These are phyloP conservation scores for Acer campestre DNA, from an alignment of 345 rosid genomes.

Conservation along the genomic window DNA sequence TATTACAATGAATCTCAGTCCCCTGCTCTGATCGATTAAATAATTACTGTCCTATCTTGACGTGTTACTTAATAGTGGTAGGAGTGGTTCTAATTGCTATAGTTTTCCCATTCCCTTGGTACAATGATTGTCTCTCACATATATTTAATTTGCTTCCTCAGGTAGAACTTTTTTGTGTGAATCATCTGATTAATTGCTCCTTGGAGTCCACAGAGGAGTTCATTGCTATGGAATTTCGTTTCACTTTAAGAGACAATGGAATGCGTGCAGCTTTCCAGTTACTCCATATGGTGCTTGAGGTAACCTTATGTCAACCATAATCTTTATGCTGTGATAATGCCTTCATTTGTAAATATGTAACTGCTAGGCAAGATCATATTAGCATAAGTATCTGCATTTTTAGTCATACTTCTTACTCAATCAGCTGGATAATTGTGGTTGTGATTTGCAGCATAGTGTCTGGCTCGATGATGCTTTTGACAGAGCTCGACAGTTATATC, in stretches of 20 bases:
- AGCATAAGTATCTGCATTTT: background rate
- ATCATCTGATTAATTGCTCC: conserved; percentile 96
- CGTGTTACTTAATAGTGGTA: background rate
- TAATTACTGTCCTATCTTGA: background rate
- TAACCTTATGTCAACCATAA: conserved; percentile 28
- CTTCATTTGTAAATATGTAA: background rate
- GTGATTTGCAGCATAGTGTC: conserved; percentile 85
- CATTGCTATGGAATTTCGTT: conserved; percentile 98
- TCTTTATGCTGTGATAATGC: background rate
- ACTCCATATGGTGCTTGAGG: conserved; percentile 99
- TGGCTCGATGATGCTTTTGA: conserved; percentile 99
- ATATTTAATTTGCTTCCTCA: conserved; percentile 30
- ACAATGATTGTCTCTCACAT: conserved; percentile 7
- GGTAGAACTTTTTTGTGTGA: conserved; percentile 99
- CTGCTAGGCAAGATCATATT: background rate
- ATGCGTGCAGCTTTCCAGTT: conserved; percentile 98
- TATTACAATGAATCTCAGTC: background rate
- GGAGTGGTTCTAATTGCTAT: background rate
- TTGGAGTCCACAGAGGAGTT: conserved; percentile 99
- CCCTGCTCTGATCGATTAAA: background rate
- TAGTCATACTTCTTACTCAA: background rate
- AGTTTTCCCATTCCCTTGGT: background rate
- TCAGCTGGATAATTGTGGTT: conserved; percentile 26
- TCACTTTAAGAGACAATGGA: conserved; percentile 95
- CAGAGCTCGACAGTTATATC: conserved; percentile 90